Evolutionary conservation across 2,329 filamentous ascomycete species (phyloP).

Genomic region (Shiraia sp.): DNA sequence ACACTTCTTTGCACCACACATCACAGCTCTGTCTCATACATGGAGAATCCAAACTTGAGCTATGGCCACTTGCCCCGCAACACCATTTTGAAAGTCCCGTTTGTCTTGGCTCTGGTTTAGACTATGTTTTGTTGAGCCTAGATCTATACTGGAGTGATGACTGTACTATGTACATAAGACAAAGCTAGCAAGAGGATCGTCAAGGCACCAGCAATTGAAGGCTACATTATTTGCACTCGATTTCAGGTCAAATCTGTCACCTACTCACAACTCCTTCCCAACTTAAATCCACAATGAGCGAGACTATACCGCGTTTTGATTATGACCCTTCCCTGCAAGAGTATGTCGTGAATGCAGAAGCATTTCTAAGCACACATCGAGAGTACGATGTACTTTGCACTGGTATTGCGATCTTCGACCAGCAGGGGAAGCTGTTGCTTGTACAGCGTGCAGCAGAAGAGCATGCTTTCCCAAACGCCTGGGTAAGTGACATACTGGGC

Average conservation of each 20-base stretch:
- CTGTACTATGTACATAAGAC: too few species aligned
- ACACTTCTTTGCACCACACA: too few species aligned
- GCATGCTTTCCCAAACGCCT: constrained; percentile 37
- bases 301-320: constrained; percentile 13
- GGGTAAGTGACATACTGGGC: constrained; percentile 25
- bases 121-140: too few species aligned
- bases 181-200: background rate
- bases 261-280: too few species aligned
- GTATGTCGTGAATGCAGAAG: constrained; percentile 32
- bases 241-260: background rate
- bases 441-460: constrained; percentile 43
- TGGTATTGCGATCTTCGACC: constrained; percentile 39
- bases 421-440: constrained; percentile 36
- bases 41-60: too few species aligned
- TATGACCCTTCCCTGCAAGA: constrained; percentile 29
- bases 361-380: constrained; percentile 30
- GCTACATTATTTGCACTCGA: background rate
- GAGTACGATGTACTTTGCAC: constrained; percentile 33
- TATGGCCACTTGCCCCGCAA: too few species aligned
- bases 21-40: too few species aligned
- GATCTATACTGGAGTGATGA: too few species aligned
- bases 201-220: constrained; percentile 7
- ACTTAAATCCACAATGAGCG: constrained; percentile 9
- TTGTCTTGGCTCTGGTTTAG: too few species aligned
- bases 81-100: too few species aligned